phyloP scores from a whole-genome alignment of 2,329 filamentous ascomycete species.

The Tolypocladium album region DNA sequence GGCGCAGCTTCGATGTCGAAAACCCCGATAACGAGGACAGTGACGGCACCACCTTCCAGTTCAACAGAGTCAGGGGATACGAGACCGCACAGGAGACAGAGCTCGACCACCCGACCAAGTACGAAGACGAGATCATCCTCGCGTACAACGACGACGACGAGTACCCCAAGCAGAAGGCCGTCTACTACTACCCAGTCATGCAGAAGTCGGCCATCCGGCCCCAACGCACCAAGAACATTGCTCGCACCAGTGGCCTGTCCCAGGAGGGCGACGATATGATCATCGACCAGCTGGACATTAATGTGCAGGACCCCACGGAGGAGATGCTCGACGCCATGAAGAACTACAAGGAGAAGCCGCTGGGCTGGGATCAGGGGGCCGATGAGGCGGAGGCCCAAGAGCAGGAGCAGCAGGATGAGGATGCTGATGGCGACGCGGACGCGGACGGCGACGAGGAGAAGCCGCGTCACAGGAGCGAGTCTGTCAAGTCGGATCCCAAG shows the following conservation, averaged over 20 bases:
- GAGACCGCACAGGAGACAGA: conserved; percentile 51
- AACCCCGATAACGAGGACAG: conserved; percentile 44
- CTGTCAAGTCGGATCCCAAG: conserved; percentile 12
- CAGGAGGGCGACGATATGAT: conserved; percentile 38
- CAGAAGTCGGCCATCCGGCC: conserved; percentile 52
- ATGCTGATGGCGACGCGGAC: conserved; percentile 15
- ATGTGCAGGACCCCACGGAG: conserved; percentile 43
- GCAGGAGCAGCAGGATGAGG: conserved; percentile 17
- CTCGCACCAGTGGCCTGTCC: conserved; percentile 35
- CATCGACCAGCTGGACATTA: conserved; percentile 45
- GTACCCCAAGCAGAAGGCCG: conserved; percentile 42
- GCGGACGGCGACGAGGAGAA: conserved; percentile 10
- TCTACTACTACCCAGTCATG: conserved; percentile 60
- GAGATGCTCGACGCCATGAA: conserved; percentile 40
- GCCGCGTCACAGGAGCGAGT: conserved; percentile 9
- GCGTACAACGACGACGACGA: conserved; percentile 43
- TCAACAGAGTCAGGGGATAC: conserved; percentile 52
- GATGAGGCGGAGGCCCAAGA: conserved; percentile 22
- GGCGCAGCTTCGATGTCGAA: conserved; percentile 47
- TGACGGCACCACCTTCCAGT: conserved; percentile 50
- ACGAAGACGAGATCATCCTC: conserved; percentile 52
- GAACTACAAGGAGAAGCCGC: conserved; percentile 40
- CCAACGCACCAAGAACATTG: conserved; percentile 53
- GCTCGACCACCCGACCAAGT: conserved; percentile 47
- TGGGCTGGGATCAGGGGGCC: conserved; percentile 32